Evolutionary conservation across 2,329 filamentous ascomycete genomes (phyloP), one percentile per base, ranked within the genome.

Genomic region (Fusarium sp.): DNA sequence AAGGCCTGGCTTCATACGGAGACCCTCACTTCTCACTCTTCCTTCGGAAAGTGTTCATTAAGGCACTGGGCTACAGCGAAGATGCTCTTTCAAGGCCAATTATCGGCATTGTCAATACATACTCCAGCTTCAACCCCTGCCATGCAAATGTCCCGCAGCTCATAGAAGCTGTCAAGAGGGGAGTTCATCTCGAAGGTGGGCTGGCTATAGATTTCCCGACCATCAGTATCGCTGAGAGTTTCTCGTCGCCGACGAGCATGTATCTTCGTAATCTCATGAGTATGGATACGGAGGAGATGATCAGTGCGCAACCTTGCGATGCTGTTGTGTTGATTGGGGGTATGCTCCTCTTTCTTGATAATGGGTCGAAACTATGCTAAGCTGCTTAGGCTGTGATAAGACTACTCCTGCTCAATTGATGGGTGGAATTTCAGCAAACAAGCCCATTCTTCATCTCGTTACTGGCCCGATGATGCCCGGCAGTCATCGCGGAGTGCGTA

Each of bases 271-370:
- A 93, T 67, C 73, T 93, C 57, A 93, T 93, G 90, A 90, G 88
- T 68, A 92, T 93, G 89, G 91, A 93, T 73, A 93, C 91, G 0
- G 91, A 93, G 75, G 90, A 93, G 79, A 93, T 93, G 90, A 88
- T 92, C 53, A 81, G 82, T 43, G 90, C 90, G 1, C 90, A 93
- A 76, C 90, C 90, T 1, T 83, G 90, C 17, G 90, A 93, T 77
- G 87, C 88, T 0, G 87, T 87, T 11, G 83, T 91, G 15, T 81
- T 90, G 67, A 89, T 92, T 68, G 90, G 90, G 47, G 90, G 88
- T 87, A 57, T 63, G 79, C 62, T 13, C 0, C 15, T 7, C 1
- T 32, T 8, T 7, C 17, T 7, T 1, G 13, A 7, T 11, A 19
- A 3, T 11, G 9, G 14, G 13, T 10, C n/a, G 30, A 8, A 1